Conservation (phyloP, 2,329 filamentous ascomycete species). For the Elsinoe batatas region DNA sequence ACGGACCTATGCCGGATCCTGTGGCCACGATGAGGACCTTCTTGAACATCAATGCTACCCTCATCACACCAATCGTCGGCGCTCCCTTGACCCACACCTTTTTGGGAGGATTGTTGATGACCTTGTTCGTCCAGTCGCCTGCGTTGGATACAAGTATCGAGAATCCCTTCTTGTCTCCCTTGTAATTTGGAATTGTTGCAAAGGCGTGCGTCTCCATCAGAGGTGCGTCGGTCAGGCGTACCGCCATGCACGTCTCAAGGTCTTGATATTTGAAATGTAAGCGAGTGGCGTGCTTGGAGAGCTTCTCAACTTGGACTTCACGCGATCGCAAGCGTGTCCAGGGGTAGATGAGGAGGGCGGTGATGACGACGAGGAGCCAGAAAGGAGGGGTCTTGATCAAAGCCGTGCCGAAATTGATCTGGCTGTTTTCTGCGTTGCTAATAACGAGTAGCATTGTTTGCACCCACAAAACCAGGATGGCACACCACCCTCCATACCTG, state of each 20-base stretch:
- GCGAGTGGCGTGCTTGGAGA: slow-evolving; percentile 63
- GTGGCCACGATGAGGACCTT: slow-evolving; percentile 59
- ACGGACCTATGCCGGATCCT: slow-evolving; percentile 63
- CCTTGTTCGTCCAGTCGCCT: slow-evolving; percentile 61
- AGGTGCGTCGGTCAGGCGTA: slow-evolving; percentile 53
- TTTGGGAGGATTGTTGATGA: slow-evolving; percentile 52
- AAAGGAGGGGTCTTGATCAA: slow-evolving; percentile 45
- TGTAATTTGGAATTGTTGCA: slow-evolving; percentile 57
- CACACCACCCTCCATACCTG: slow-evolving; percentile 63
- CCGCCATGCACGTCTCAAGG: slow-evolving; percentile 22
- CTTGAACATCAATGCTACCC: slow-evolving; percentile 56
- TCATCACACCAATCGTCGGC: slow-evolving; percentile 57
- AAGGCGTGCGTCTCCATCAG: slow-evolving; percentile 67
- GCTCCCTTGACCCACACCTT: slow-evolving; percentile 59
- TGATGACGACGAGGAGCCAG: slow-evolving; percentile 59
- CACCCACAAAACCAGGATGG: slow-evolving; percentile 55
- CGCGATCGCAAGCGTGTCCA: slow-evolving; percentile 65
- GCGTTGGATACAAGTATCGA: slow-evolving; percentile 62
- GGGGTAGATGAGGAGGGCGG: slow-evolving; percentile 56
- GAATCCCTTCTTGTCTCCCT: slow-evolving; percentile 42
- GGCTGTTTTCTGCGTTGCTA: slow-evolving; percentile 22
- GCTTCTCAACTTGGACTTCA: slow-evolving; percentile 52
- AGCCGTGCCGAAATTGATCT: slow-evolving; percentile 28
- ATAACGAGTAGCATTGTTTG: slow-evolving; percentile 47
- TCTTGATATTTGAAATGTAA: slow-evolving; percentile 59